These are phyloP conservation scores for Pythium scleroteichum DNA, from an alignment of 352 stramenopile genomes.

Conservation along the genomic window DNA sequence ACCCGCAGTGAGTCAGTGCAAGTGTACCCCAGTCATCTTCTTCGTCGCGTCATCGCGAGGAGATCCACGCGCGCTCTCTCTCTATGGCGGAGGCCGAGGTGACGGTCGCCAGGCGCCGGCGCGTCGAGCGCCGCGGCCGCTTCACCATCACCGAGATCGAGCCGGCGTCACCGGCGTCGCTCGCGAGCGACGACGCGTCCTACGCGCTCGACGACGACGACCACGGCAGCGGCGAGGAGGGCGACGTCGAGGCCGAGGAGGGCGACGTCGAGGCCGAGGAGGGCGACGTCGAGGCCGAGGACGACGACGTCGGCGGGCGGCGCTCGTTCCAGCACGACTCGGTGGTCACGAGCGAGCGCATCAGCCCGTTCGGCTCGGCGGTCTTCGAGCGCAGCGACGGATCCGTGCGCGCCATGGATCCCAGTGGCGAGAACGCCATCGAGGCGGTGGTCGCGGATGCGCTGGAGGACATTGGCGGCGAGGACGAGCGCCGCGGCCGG, in stretches of 20 bases:
- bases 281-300: conserved; percentile 15
- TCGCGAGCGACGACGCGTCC: not conserved
- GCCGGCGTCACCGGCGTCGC: conserved; percentile 40
- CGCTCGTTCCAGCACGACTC: not conserved
- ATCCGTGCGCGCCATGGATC: not conserved
- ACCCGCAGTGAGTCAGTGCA: conserved; percentile 17
- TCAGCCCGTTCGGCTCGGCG: conserved; percentile 27
- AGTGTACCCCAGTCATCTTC: conserved; percentile 6
- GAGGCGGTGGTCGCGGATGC: not conserved
- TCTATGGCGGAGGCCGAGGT: conserved; percentile 2
- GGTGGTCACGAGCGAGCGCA: conserved; percentile 25
- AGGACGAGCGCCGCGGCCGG: conserved; percentile 2
- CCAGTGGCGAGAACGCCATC: not conserved
- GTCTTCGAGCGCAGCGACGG: conserved; percentile 27
- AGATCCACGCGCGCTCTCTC: not conserved
- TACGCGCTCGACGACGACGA: conserved; percentile 2
- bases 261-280: not conserved
- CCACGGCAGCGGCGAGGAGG: conserved; percentile 3
- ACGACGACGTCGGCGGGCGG: not conserved
- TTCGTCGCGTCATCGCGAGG: conserved; percentile 1
- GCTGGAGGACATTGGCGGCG: not conserved
- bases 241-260: not conserved
- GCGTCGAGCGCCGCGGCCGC: conserved; percentile 72
- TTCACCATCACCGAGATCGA: conserved; percentile 86
- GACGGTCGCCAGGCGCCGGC: too few relatives aligned